Conservation (phyloP, 306 rosid species). For the Trifolium fragiferum region DNA sequence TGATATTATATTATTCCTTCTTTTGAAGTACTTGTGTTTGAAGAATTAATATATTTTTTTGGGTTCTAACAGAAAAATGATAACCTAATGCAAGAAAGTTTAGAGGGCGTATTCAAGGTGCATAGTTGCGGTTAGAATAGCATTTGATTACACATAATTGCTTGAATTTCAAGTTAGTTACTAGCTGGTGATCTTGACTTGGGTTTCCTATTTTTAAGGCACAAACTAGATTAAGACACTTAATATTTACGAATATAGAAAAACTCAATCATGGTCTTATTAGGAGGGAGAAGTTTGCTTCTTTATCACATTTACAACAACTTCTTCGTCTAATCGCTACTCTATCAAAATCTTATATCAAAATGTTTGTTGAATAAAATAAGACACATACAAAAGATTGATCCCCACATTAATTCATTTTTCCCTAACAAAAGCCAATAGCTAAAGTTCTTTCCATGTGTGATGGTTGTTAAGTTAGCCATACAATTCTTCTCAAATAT, state of each 20-base stretch:
- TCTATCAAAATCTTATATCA: conserved; percentile 73
- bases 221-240: conserved; percentile 52
- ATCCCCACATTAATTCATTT: conserved; percentile 36
- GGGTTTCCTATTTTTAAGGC: conserved; percentile 44
- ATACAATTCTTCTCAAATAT: conserved; percentile 40
- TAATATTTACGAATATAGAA: conserved; percentile 44
- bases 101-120: conserved; percentile 50
- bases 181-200: conserved; percentile 43
- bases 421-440: conserved; percentile 35
- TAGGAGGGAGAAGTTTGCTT: conserved; percentile 59
- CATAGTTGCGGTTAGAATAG: conserved; percentile 59
- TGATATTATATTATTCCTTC: background rate
- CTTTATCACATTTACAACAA: conserved; percentile 77
- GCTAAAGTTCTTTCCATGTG: conserved; percentile 35
- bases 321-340: conserved; percentile 61
- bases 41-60: conserved; percentile 20
- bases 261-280: conserved; percentile 46
- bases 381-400: conserved; percentile 22
- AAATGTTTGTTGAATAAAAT: conserved; percentile 69
- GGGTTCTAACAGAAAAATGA: conserved; percentile 40
- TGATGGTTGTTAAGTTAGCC: conserved; percentile 55
- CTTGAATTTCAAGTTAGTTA: conserved; percentile 57
- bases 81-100: conserved; percentile 35
- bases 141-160: conserved; percentile 51
- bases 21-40: conserved; percentile 27